phyloP scores from a whole-genome alignment of 202 grass and related monocot species.

The Zoysia matrella region DNA sequence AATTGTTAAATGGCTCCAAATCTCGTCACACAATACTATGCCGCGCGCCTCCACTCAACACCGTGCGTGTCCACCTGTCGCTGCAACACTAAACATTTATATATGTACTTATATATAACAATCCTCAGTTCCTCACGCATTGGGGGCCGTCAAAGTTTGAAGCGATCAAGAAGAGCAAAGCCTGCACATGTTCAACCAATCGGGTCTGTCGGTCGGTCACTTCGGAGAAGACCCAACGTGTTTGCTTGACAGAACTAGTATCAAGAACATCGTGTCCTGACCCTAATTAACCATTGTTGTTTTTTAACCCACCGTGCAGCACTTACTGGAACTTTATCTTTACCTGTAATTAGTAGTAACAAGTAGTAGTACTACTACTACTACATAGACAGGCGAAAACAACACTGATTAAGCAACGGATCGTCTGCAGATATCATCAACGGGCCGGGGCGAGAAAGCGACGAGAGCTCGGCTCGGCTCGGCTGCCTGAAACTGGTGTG shows the following conservation, averaged over 20 bases:
- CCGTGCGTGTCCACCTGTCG: slow-evolving; percentile 26
- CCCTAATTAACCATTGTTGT: neutral
- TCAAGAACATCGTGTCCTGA: neutral
- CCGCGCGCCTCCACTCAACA: slow-evolving; percentile 32
- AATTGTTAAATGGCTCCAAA: slow-evolving; percentile 52
- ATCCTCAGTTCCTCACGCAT: no score
- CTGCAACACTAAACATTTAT: neutral
- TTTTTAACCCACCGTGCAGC: neutral
- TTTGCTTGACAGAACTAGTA: neutral
- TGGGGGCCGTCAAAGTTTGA: slow-evolving; percentile 37
- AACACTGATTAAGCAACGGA: neutral
- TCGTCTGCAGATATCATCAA: neutral
- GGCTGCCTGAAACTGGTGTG: neutral
- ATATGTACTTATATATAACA: no score
- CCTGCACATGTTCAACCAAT: slow-evolving; percentile 23
- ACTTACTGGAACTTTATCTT: neutral
- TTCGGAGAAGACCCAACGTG: neutral
- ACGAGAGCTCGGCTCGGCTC: neutral
- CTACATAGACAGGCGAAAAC: no score
- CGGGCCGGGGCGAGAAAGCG: neutral
- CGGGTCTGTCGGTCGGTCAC: slow-evolving; percentile 11
- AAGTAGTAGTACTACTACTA: no score
- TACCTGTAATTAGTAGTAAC: no score
- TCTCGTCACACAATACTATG: slow-evolving; percentile 38
- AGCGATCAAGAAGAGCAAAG: slow-evolving; percentile 1